phyloP scores from a whole-genome alignment of 1,139 yeast species.

The Suhomyces wounanorum region DNA sequence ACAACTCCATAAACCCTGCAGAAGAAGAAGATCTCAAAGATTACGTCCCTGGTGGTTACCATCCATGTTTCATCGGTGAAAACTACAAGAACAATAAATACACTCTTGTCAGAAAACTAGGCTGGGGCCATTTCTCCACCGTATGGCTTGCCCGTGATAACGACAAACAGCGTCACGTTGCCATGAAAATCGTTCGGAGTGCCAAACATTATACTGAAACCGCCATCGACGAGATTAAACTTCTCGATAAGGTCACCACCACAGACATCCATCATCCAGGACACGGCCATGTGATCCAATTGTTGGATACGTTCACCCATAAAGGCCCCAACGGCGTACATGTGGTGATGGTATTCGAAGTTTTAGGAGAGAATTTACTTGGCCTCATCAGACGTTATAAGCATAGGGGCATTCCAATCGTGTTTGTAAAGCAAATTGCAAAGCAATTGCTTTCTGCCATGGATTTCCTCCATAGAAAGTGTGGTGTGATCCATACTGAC shows the following conservation, averaged over 20 bases:
- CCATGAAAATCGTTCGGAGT: slow-evolving; percentile 45
- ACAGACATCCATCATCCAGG: slow-evolving; percentile 36
- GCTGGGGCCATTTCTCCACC: slow-evolving; percentile 56
- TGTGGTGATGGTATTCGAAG: slow-evolving; percentile 48
- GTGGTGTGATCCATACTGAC: slow-evolving; percentile 49
- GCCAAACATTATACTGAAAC: slow-evolving; percentile 44
- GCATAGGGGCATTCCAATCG: slow-evolving; percentile 42
- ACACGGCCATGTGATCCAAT: slow-evolving; percentile 41
- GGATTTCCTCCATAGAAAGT: slow-evolving; percentile 42
- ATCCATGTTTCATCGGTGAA: slow-evolving; percentile 44
- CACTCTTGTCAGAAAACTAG: slow-evolving; percentile 41
- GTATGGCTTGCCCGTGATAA: slow-evolving; percentile 51
- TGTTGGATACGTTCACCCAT: slow-evolving; percentile 43
- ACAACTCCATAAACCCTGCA: slow-evolving; percentile 37
- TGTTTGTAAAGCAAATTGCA: slow-evolving; percentile 39
- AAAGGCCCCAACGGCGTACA: slow-evolving; percentile 46
- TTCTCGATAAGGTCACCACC: slow-evolving; percentile 36
- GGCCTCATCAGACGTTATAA: slow-evolving; percentile 43
- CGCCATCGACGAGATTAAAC: slow-evolving; percentile 44
- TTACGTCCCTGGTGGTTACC: slow-evolving; percentile 46
- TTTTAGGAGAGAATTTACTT: slow-evolving; percentile 43
- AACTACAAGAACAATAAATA: slow-evolving; percentile 37
- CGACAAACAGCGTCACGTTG: slow-evolving; percentile 40
- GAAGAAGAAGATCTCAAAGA: slow-evolving; percentile 43
- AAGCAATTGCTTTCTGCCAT: slow-evolving; percentile 41